Evolutionary conservation across 768 basidiomycete species (phyloP).

Genomic region (Suillus weaverae): DNA sequence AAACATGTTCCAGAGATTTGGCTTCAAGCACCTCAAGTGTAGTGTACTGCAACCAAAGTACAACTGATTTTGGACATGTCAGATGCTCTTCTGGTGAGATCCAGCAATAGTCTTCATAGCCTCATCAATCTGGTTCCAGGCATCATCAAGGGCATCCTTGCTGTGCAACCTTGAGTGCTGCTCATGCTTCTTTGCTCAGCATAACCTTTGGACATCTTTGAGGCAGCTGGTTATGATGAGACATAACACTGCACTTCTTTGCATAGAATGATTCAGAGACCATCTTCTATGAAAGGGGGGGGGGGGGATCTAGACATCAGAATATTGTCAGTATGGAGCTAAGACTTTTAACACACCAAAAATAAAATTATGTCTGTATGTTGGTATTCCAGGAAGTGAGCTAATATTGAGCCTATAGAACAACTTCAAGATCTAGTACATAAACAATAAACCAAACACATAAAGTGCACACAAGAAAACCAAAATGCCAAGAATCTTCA

Average conservation of each 20-base stretch:
- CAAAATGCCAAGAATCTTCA: conserved; percentile 1
- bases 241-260: background rate
- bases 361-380: no score
- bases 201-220: background rate
- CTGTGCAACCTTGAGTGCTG: background rate
- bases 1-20: conserved; percentile 10
- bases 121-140: conserved; percentile 10
- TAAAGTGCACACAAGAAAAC: background rate
- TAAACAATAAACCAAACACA: background rate
- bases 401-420: no score
- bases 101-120: conserved; percentile 5
- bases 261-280: background rate
- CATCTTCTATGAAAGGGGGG: background rate
- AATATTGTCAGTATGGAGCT: no score
- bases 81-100: conserved; percentile 9
- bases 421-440: background rate
- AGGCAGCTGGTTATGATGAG: background rate
- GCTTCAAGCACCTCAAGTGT: background rate
- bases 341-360: no score
- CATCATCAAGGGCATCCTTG: conserved; percentile 5
- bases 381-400: no score
- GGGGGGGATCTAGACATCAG: no score
- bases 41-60: background rate
- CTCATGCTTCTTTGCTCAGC: conserved; percentile 8
- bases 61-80: conserved; percentile 5